Percentiles rank a stretch among this genome's conserved stretches.
These are phyloP conservation scores for Calcarisporium arbuscula DNA, from an alignment of 2,329 filamentous ascomycete species.

Conservation along the genomic window DNA sequence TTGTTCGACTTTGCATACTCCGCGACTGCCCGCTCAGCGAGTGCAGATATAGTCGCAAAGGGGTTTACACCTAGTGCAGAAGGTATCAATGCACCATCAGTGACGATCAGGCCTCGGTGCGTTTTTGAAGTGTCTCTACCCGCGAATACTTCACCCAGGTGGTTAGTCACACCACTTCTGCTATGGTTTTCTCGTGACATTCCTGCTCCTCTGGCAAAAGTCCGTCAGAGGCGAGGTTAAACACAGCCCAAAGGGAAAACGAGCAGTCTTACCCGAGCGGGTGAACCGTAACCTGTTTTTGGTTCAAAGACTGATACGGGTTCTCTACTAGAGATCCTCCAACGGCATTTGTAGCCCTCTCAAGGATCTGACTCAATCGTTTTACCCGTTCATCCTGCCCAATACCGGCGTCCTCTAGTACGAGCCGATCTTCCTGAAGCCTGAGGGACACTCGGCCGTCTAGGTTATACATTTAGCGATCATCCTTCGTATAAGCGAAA, in stretches of 20 bases:
- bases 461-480: constrained; percentile 12
- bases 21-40: constrained; percentile 59
- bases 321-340: constrained; percentile 55
- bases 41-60: constrained; percentile 61
- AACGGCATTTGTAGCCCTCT: constrained; percentile 47
- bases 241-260: too few species aligned
- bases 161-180: constrained; percentile 52
- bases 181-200: constrained; percentile 56
- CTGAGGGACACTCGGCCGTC: constrained; percentile 53
- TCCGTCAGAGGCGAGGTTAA: constrained; percentile 4
- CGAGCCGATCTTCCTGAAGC: constrained; percentile 52
- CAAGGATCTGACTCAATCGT: constrained; percentile 44
- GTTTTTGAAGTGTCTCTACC: constrained; percentile 42
- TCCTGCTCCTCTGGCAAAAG: constrained; percentile 45
- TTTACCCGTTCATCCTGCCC: constrained; percentile 49
- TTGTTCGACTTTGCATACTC: constrained; percentile 34
- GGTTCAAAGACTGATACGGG: constrained; percentile 48
- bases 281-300: constrained; percentile 59
- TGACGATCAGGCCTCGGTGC: constrained; percentile 53
- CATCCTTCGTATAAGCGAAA: fast-evolving
- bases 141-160: constrained; percentile 53
- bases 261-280: constrained; percentile 44
- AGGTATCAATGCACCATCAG: constrained; percentile 56
- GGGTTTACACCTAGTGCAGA: constrained; percentile 60
- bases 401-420: constrained; percentile 54